Percentiles rank a stretch among this genome's conserved stretches.
Evolutionary conservation across 2,329 filamentous ascomycete species (phyloP).

Genomic region (Fusarium napiforme): DNA sequence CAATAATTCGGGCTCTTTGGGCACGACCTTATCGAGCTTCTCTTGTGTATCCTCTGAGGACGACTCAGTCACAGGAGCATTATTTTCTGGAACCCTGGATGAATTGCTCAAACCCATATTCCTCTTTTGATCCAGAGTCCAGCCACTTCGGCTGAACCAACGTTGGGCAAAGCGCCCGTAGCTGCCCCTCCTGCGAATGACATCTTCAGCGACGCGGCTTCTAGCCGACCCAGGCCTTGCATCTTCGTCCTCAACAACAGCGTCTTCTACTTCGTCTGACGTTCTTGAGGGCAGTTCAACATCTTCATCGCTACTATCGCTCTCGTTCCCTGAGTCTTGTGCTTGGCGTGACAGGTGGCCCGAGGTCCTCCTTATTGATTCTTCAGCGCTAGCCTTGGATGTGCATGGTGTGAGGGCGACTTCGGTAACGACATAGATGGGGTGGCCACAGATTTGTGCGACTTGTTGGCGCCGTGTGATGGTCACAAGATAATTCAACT

Average conservation of each 20-base stretch:
- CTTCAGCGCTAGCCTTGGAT: slow-evolving; percentile 77
- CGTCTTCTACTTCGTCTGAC: slow-evolving; percentile 59
- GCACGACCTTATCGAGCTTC: slow-evolving; percentile 38
- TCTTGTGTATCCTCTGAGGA: slow-evolving; percentile 51
- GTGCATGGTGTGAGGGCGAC: slow-evolving; percentile 90
- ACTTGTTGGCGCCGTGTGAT: slow-evolving; percentile 90
- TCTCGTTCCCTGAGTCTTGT: slow-evolving; percentile 55
- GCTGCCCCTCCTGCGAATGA: slow-evolving; percentile 82
- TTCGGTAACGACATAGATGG: slow-evolving; percentile 88
- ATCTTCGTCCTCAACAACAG: slow-evolving; percentile 48
- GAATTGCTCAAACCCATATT: slow-evolving; percentile 73
- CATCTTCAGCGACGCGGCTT: slow-evolving; percentile 85
- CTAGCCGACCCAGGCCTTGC: slow-evolving; percentile 49
- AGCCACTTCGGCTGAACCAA: slow-evolving; percentile 90
- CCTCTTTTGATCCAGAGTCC: slow-evolving; percentile 77
- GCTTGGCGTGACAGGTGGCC: slow-evolving; percentile 52
- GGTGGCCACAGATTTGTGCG: slow-evolving; percentile 82
- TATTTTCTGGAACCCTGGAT: slow-evolving; percentile 30
- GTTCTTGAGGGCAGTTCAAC: slow-evolving; percentile 49
- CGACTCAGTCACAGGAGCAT: slow-evolving; percentile 16
- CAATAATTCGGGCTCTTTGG: slow-evolving; percentile 64
- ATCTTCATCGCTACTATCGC: slow-evolving; percentile 62
- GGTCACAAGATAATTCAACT: slow-evolving; percentile 83
- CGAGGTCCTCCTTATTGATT: slow-evolving; percentile 73
- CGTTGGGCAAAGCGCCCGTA: slow-evolving; percentile 90